A percentile compares a stretch with the other conserved stretches of the same genome.
Evolutionary conservation across 139 green algal genomes (phyloP).

Genomic region (Choricystis sp.): DNA sequence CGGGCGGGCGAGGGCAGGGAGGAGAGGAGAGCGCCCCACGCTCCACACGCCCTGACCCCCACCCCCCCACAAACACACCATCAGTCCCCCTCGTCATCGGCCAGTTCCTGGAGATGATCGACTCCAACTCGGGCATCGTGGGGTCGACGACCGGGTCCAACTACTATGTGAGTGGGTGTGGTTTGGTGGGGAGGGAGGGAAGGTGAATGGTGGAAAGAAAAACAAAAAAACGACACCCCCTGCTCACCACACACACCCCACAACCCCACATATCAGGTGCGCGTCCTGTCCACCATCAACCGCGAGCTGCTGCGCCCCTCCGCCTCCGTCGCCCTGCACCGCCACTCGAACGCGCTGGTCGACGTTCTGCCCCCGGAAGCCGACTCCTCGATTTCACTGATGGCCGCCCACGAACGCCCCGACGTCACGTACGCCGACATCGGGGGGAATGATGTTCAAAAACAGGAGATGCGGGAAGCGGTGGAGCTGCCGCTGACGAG

Average conservation of each 20-base stretch:
- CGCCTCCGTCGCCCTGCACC: slow-evolving; percentile 85
- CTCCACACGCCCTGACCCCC: background rate
- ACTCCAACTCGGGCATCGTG: slow-evolving; percentile 88
- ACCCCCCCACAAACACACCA: background rate
- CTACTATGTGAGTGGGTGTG: too few species aligned
- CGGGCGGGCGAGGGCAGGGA: too few species aligned
- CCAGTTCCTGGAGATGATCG: slow-evolving; percentile 99
- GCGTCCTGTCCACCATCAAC: slow-evolving; percentile 92
- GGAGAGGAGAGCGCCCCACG: background rate
- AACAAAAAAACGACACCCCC: too few species aligned
- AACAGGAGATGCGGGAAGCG: slow-evolving; percentile 98
- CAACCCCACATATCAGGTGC: slow-evolving; percentile 71
- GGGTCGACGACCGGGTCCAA: slow-evolving; percentile 84
- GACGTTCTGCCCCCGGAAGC: slow-evolving; percentile 96
- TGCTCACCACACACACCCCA: too few species aligned
- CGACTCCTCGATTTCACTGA: slow-evolving; percentile 88
- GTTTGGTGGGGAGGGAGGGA: too few species aligned
- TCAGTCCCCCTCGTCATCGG: slow-evolving; percentile 95
- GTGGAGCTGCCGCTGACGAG: slow-evolving; percentile 97
- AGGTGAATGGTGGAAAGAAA: too few species aligned
- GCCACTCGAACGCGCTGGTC: slow-evolving; percentile 95
- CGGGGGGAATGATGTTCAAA: slow-evolving; percentile 95
- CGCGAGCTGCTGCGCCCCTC: slow-evolving; percentile 92
- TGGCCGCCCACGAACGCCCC: slow-evolving; percentile 77
- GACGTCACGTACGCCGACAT: slow-evolving; percentile 96